A percentile compares a stretch with the other conserved stretches of the same genome.
Evolutionary conservation across 2,329 filamentous ascomycete species (phyloP).

Genomic region (Xylariomycetidae sp.): DNA sequence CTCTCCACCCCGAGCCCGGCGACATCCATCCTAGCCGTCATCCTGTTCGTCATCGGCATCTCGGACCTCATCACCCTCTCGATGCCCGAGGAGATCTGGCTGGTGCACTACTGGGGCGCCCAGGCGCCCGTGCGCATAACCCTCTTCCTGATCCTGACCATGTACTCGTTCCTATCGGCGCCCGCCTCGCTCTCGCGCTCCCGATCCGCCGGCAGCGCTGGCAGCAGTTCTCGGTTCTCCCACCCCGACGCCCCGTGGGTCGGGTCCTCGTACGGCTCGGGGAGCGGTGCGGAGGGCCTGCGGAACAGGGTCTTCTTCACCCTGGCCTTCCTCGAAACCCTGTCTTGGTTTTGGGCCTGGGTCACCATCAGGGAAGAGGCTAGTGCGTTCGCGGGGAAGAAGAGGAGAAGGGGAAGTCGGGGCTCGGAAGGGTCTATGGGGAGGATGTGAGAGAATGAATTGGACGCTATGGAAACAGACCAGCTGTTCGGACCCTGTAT

Average conservation of each 20-base stretch:
- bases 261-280: constrained; percentile 32
- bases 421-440: no score
- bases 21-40: constrained; percentile 66
- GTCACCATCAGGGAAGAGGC: constrained; percentile 64
- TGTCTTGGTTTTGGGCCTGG: constrained; percentile 85
- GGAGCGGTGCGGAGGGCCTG: constrained; percentile 57
- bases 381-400: constrained; percentile 35
- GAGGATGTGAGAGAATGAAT: no score
- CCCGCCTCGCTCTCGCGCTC: constrained; percentile 27
- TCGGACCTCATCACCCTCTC: constrained; percentile 63
- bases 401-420: constrained; percentile 23
- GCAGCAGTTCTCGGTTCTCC: constrained; percentile 15
- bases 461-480: no score
- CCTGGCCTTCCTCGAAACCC: constrained; percentile 77
- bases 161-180: constrained; percentile 47
- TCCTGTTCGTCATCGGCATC: constrained; percentile 58
- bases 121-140: constrained; percentile 54
- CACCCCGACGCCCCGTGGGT: constrained; percentile 29
- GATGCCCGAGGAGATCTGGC: constrained; percentile 61
- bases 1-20: constrained; percentile 67
- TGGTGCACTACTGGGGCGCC: constrained; percentile 60
- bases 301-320: constrained; percentile 84
- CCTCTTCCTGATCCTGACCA: constrained; percentile 50
- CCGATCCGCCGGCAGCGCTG: constrained; percentile 34
- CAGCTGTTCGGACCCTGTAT: no score